Evolutionary conservation across 2,329 filamentous ascomycete genomes (phyloP).

Genomic region (Fusarium fracticaudum): DNA sequence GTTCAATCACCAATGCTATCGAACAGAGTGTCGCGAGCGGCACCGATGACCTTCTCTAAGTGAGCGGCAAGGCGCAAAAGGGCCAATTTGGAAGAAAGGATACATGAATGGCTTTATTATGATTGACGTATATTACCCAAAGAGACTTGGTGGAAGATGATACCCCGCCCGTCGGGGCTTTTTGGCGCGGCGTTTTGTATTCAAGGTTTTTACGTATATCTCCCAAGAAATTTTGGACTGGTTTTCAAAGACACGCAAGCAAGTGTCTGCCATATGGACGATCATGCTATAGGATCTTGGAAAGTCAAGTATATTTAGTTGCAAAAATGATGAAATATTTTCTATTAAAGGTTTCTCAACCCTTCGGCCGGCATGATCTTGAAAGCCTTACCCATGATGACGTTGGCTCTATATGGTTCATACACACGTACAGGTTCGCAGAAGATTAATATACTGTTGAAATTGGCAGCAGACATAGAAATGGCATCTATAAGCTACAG

Average conservation of each 20-base stretch:
- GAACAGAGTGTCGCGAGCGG: slow-evolving; percentile 80
- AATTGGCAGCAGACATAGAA: neutral
- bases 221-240: neutral
- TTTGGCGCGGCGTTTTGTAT: slow-evolving; percentile 41
- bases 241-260: neutral
- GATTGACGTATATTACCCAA: slow-evolving; percentile 41
- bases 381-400: neutral
- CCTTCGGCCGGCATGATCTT: neutral
- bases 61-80: slow-evolving; percentile 1
- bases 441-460: neutral
- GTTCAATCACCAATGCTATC: slow-evolving; percentile 77
- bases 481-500: neutral
- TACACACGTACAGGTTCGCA: neutral
- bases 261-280: neutral
- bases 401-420: neutral
- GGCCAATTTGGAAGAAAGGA: slow-evolving; percentile 1
- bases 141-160: slow-evolving; percentile 34
- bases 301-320: neutral
- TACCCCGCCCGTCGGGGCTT: slow-evolving; percentile 43
- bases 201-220: slow-evolving; percentile 27
- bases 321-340: neutral
- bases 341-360: neutral
- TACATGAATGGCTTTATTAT: slow-evolving; percentile 28
- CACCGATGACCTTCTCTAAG: slow-evolving; percentile 75
- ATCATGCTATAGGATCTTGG: slow-evolving; percentile 4